Conservation (phyloP, 495 filamentous ascomycete genomes). For the Thozetella sp. region DNA sequence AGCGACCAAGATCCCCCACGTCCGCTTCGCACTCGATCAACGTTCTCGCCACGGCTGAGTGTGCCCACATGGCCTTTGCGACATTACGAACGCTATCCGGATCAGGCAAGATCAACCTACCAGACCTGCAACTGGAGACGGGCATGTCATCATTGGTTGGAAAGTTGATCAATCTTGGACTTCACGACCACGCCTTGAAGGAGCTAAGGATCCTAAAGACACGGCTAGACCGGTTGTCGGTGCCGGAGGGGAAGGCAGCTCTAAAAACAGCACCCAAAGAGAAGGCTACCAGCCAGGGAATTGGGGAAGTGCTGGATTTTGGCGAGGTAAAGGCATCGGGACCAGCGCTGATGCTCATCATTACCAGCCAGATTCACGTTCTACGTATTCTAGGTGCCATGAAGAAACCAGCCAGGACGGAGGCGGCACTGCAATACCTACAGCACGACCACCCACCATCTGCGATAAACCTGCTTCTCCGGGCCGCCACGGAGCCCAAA, state of each 20-base stretch:
- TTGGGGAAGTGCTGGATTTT: slow-evolving; percentile 69
- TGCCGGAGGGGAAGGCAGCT: slow-evolving; percentile 26
- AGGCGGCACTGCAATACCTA: slow-evolving; percentile 45
- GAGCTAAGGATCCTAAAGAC: slow-evolving; percentile 73
- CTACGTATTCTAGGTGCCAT: slow-evolving; percentile 48
- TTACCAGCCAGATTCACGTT: slow-evolving; percentile 54
- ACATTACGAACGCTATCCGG: slow-evolving; percentile 64
- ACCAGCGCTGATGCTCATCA: slow-evolving; percentile 42
- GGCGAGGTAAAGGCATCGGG: slow-evolving; percentile 35
- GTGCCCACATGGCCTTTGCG: slow-evolving; percentile 72
- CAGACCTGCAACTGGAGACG: slow-evolving; percentile 77
- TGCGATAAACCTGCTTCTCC: slow-evolving; percentile 64
- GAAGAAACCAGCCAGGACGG: slow-evolving; percentile 52
- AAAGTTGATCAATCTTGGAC: slow-evolving; percentile 69
- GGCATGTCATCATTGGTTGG: slow-evolving; percentile 77
- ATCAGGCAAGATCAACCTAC: slow-evolving; percentile 44
- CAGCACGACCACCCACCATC: slow-evolving; percentile 53
- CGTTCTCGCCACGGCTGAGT: slow-evolving; percentile 63
- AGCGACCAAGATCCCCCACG: slow-evolving; percentile 22
- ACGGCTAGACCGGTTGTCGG: slow-evolving; percentile 49
- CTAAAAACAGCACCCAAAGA: slow-evolving; percentile 17
- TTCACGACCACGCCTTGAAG: slow-evolving; percentile 76
- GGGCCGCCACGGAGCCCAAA: slow-evolving; percentile 46
- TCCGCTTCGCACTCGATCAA: slow-evolving; percentile 25
- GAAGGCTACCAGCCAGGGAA: slow-evolving; percentile 40